These are phyloP conservation scores for Cronartium quercuum DNA, from an alignment of 1,284 basidiomycete species.

Conservation along the genomic window DNA sequence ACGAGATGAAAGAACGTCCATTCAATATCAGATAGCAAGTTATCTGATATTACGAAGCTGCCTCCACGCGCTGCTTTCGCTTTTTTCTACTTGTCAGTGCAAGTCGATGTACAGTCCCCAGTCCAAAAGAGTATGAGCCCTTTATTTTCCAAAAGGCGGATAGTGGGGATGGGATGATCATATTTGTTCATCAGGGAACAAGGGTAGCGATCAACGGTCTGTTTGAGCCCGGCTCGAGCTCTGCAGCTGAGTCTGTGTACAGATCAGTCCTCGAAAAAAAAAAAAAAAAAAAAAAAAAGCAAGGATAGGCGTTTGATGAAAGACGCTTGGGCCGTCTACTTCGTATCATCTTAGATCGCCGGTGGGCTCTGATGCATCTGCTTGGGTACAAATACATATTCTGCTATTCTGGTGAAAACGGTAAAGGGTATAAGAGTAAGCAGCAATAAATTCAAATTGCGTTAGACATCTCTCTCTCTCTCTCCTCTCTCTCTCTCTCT, in stretches of 20 bases:
- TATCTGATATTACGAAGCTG: no score
- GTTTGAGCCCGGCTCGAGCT: background rate
- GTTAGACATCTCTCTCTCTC: background rate
- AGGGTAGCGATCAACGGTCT: background rate
- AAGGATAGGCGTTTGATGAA: conserved; percentile 16
- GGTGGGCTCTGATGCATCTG: conserved; percentile 5
- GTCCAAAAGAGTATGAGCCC: background rate
- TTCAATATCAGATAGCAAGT: background rate
- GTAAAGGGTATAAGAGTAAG: background rate
- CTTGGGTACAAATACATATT: background rate
- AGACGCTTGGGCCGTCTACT: conserved; percentile 13
- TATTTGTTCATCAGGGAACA: conserved; percentile 4
- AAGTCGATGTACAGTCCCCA: background rate
- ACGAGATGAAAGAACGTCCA: no score
- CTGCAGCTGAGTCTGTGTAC: conserved; percentile 4
- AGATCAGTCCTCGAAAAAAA: background rate
- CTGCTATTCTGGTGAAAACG: background rate
- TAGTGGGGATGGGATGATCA: conserved; percentile 4
- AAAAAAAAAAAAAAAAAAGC: background rate
- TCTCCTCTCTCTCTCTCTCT: background rate
- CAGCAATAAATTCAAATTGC: background rate
- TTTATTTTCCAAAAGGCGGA: background rate
- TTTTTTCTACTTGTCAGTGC: background rate
- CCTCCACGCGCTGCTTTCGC: no score
- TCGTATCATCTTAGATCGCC: background rate